Evolutionary conservation across 2,329 filamentous ascomycete genomes (phyloP), one percentile per base, ranked within the genome.

Genomic region (Cladosporium cucumerinum): DNA sequence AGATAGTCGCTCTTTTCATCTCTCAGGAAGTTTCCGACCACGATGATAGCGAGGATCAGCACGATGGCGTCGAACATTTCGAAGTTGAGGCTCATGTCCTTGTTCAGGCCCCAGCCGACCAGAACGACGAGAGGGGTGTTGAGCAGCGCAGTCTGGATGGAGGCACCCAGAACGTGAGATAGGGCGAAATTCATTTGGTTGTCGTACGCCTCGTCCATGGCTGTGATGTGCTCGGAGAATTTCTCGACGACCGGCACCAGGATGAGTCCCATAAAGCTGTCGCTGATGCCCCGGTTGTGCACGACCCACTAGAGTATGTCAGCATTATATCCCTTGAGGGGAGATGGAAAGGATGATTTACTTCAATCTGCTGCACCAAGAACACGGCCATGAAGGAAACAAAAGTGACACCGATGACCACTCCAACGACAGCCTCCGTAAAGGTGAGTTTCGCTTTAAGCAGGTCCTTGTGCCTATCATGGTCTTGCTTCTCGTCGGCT

Each of bases 1-100:
- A 97, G 84, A 73, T 96, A 97, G 74, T 97, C 96, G 67, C 88
- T 92, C 82, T 95, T 94, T 69, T 91, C 88, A 74, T 97, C 93
- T 58, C 92, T 84, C 63, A 97, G 79, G 78, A 97, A 96, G 67
- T 92, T 91, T 1, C 93, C 92, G 2, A 96, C 91, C 0, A 93
- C 92, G 49, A 97, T 82, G 71, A 97, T 94, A 30, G 91, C 87
- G 26, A 97, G 83, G 64, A 97, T 87, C 10, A 97, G 81, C 68
- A 96, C 84, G 64, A 90, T 85, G 23, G 96, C 85, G 79, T 96
- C 92, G 81, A 97, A 97, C 16, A 93, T 83, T 71, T 95, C 90
- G 75, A 97, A 97, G 74, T 92, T 89, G 61, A 97, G 82, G 68
- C 90, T 87, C 85, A 97, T 91, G 12, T 69, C 59, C 71, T 87